A percentile compares a stretch with the other conserved stretches of the same genome.
phyloP scores from a whole-genome alignment of 2,329 filamentous ascomycete genomes.

The Niveomyces coronatus region DNA sequence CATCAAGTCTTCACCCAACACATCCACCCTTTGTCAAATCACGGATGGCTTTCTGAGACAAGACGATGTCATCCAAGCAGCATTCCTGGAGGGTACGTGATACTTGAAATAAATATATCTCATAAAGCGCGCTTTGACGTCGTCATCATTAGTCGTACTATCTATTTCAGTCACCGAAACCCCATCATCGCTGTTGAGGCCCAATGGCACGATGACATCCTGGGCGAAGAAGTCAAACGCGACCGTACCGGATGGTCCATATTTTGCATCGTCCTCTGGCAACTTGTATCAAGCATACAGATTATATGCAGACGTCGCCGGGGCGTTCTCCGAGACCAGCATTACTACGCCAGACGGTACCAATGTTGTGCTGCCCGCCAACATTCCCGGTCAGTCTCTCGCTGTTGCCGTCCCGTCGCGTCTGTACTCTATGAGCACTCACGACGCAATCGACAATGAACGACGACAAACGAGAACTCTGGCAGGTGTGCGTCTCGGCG shows the following conservation, averaged over 20 bases:
- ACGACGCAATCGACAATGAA: too few relatives aligned
- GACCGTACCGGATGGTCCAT: slow-evolving; percentile 11
- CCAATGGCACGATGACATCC: not conserved
- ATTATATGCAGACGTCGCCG: slow-evolving; percentile 16
- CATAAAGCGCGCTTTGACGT: too few relatives aligned
- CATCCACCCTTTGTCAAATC: not conserved
- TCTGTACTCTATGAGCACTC: slow-evolving; percentile 45
- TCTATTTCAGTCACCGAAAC: too few relatives aligned
- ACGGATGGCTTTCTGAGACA: not conserved
- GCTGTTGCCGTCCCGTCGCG: slow-evolving; percentile 42
- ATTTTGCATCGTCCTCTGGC: slow-evolving; percentile 11
- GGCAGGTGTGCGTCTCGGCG: slow-evolving; percentile 43
- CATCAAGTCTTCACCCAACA: not conserved
- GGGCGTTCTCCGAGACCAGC: slow-evolving; percentile 13
- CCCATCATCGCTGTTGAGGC: too few relatives aligned
- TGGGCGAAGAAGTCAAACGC: not conserved
- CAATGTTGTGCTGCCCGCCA: slow-evolving; percentile 9
- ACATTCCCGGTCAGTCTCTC: slow-evolving; percentile 9
- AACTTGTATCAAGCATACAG: slow-evolving; percentile 12
- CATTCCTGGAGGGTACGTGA: slow-evolving; percentile 9
- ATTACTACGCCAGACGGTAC: slow-evolving; percentile 1
- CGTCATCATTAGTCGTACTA: too few relatives aligned
- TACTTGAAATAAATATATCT: not conserved
- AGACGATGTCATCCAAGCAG: slow-evolving; percentile 12
- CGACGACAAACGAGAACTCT: slow-evolving; percentile 38